Conservation (phyloP, 805 yeast genomes). For the Ogataea methylovora region DNA sequence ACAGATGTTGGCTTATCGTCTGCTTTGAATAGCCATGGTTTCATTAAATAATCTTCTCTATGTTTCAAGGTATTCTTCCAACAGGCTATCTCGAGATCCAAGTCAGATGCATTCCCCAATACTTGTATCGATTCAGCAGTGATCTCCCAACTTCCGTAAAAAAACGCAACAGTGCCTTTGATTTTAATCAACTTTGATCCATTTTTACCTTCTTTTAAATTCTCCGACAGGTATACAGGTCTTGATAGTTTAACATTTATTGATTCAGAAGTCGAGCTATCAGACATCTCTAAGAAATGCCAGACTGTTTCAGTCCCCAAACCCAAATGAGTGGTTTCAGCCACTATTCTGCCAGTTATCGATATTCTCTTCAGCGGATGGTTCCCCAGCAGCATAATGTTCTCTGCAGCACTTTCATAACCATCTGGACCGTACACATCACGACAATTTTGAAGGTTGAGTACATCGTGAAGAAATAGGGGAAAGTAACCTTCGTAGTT, state of each 20-base stretch:
- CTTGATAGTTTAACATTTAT: constrained; percentile 20
- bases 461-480: constrained; percentile 23
- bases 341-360: constrained; percentile 29
- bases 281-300: constrained; percentile 22
- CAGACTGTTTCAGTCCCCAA: not conserved
- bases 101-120: constrained; percentile 12
- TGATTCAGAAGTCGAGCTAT: constrained; percentile 18
- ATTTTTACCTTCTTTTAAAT: constrained; percentile 12
- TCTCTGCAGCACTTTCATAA: constrained; percentile 5
- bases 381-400: constrained; percentile 28
- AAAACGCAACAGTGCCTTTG: constrained; percentile 16
- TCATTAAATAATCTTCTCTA: constrained; percentile 13
- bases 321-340: constrained; percentile 21
- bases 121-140: constrained; percentile 20
- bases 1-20: constrained; percentile 5
- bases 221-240: not conserved
- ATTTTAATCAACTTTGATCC: constrained; percentile 20
- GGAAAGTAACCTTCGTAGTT: constrained; percentile 18
- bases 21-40: constrained; percentile 27
- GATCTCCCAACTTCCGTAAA: constrained; percentile 20
- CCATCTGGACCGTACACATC: constrained; percentile 22
- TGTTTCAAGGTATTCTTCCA: constrained; percentile 25
- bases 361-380: constrained; percentile 33
- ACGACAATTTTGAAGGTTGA: constrained; percentile 10
- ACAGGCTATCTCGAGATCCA: constrained; percentile 26